Percentiles rank a stretch among this genome's conserved stretches.
Evolutionary conservation across 495 filamentous ascomycete genomes (phyloP).

Genomic region (Xylaria curta): DNA sequence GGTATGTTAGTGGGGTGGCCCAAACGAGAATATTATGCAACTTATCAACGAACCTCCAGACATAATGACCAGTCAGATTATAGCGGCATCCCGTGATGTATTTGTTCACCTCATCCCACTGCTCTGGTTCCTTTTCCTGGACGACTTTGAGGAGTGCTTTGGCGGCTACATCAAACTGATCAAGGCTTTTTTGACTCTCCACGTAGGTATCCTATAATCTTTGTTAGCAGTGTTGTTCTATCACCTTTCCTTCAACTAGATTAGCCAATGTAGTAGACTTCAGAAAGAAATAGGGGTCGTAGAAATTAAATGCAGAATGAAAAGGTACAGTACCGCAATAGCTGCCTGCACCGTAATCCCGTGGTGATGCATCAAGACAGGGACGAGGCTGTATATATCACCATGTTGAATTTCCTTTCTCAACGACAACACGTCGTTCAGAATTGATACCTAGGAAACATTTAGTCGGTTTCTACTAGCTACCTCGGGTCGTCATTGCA

Average conservation of each 20-base stretch:
- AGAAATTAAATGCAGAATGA: background rate
- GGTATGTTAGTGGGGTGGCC: background rate
- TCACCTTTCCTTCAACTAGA: background rate
- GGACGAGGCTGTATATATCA: constrained; percentile 10
- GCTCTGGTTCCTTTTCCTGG: background rate
- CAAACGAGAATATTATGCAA: background rate
- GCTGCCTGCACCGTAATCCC: constrained; percentile 7
- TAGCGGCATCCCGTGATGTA: constrained; percentile 5
- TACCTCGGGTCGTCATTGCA: background rate
- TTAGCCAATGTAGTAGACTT: no score
- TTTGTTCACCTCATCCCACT: background rate
- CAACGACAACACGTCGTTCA: constrained; percentile 27
- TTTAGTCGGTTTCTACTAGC: background rate
- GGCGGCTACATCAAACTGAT: background rate
- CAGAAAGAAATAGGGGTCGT: background rate
- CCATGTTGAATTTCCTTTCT: constrained; percentile 28
- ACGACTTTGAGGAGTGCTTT: background rate
- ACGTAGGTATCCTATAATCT: background rate
- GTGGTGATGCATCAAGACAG: constrained; percentile 5
- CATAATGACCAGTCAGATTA: background rate
- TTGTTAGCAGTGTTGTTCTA: background rate
- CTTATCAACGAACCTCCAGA: constrained; percentile 5
- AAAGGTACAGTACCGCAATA: background rate
- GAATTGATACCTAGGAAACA: background rate
- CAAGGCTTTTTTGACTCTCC: background rate